Conservation (phyloP, 768 basidiomycete species). For the Agaricus subrufescens region DNA sequence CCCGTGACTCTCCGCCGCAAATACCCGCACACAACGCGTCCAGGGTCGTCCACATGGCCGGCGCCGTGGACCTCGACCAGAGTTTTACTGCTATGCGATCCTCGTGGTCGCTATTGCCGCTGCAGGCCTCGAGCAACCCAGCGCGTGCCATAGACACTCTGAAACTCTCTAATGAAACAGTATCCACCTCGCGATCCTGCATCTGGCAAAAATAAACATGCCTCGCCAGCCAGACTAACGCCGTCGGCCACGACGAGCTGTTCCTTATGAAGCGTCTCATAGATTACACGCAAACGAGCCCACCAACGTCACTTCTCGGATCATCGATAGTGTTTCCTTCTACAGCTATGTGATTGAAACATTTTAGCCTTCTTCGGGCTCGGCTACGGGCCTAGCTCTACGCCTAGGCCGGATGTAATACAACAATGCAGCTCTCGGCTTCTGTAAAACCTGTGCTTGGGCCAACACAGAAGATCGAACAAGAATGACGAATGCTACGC, state of each 20-base stretch:
- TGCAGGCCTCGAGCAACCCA: background rate
- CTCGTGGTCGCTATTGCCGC: background rate
- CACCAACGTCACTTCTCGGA: background rate
- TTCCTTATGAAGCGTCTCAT: too few species aligned
- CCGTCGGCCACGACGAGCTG: too few species aligned
- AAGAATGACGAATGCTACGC: too few species aligned
- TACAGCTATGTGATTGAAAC: background rate
- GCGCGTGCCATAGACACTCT: background rate
- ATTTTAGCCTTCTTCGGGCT: too few species aligned
- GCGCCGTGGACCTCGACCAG: background rate
- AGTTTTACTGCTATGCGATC: background rate
- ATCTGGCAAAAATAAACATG: too few species aligned
- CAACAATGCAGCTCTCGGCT: too few species aligned
- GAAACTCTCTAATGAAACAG: background rate
- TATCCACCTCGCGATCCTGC: too few species aligned
- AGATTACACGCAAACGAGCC: background rate
- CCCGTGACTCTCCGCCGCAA: conserved; percentile 7
- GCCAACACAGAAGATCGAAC: too few species aligned
- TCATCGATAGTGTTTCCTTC: background rate
- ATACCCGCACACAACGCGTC: conserved; percentile 7
- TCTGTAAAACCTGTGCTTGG: too few species aligned
- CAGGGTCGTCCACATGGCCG: background rate
- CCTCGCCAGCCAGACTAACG: too few species aligned
- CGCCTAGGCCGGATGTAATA: too few species aligned
- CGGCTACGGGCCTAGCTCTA: too few species aligned